Percentiles rank a stretch among this genome's conserved stretches.
phyloP scores from a whole-genome alignment of 345 rosid species.

The Pelargonium nanum region DNA sequence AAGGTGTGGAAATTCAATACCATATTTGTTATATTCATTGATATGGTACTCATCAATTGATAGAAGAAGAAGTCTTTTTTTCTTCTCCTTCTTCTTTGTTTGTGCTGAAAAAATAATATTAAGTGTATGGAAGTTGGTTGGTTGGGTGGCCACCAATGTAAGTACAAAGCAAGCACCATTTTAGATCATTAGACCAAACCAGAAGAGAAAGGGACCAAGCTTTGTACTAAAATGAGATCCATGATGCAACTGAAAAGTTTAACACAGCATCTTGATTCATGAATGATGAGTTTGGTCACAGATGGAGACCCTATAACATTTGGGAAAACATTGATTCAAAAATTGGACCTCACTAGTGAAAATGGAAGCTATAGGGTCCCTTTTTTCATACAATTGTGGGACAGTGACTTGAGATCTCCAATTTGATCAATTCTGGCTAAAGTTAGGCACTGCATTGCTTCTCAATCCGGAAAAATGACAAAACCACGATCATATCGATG shows the following conservation, averaged over 20 bases:
- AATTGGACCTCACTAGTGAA: not conserved
- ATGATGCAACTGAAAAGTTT: not conserved
- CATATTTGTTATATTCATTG: not conserved
- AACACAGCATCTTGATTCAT: not conserved
- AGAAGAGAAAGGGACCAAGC: not conserved
- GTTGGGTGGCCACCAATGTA: not conserved
- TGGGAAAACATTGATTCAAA: not conserved
- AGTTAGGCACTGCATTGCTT: not conserved
- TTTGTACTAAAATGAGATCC: not conserved
- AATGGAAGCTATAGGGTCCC: not conserved
- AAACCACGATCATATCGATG: too few species aligned
- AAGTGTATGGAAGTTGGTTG: not conserved
- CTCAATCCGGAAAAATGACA: too few species aligned
- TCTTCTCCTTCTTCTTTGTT: too few species aligned
- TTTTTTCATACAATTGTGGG: not conserved
- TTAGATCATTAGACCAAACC: not conserved
- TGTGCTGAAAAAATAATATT: too few species aligned
- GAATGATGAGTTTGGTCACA: not conserved
- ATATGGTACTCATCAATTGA: not conserved
- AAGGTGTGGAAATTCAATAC: not conserved
- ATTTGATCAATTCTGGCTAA: not conserved
- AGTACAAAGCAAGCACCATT: not conserved
- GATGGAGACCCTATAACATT: not conserved
- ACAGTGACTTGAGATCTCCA: not conserved
- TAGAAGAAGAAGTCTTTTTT: too few species aligned